Evolutionary conservation across 805 yeast genomes (phyloP), one percentile per base, ranked within the genome.

Genomic region (Metschnikowia sp.): DNA sequence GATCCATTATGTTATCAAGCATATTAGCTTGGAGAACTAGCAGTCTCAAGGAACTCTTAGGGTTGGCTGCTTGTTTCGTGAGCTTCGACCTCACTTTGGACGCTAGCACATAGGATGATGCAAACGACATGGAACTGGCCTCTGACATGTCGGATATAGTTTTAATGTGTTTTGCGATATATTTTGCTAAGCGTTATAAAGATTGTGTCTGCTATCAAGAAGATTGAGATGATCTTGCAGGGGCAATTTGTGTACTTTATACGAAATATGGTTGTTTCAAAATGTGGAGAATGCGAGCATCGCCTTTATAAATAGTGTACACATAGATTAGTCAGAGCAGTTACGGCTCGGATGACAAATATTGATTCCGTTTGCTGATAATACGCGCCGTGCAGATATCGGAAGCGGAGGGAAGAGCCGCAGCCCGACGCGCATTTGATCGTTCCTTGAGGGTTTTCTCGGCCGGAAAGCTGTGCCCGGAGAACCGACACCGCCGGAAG

Each of bases 21-120:
- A 85, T 67, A 62, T 84, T 85, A 18, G 90, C 89, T 63, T 85
- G 90, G 36, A 81, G 75, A 3, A 84, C 88, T 35, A 84, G 71
- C 42, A 72, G 67, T 41, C 86, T 72, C 42, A 84, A 70, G 45
- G 80, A 68, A 31, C 83, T 77, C 55, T 82, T 84, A 11, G 77
- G 76, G 52, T 74, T 74, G 26, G 77, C 63, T 6, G 88, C 87
- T 56, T 84, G 87, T 46, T 66, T 70, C 38, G 86, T 81, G 26
- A 84, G 75, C 66, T 83, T 84, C 15, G 74, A 57, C 59, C 85
- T 80, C 32, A 85, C 91, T 55, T 72, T 76, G 36, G 84, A 75
- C 22, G 89, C 89, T 45, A 84, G 71, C 11, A 78, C 58, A 63
- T 81, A 84, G 6, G 86, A 70, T 49, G 81, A 79, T 3, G 81